Evolutionary conservation across 2,329 filamentous ascomycete genomes (phyloP).

Genomic region (Colletotrichum coccodes): DNA sequence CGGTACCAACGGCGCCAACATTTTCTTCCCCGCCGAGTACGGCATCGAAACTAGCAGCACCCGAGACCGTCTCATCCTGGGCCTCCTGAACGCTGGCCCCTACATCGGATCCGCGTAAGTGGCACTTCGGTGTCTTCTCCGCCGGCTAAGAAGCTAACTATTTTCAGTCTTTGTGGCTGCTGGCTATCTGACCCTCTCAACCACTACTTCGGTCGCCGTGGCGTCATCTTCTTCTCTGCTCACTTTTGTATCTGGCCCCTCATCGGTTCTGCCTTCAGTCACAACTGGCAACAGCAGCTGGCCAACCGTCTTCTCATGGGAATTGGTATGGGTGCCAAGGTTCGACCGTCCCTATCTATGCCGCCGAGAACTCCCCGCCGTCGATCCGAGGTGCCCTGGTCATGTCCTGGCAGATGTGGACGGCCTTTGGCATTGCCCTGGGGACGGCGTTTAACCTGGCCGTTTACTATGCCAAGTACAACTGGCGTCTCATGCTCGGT

Average conservation of each 20-base stretch:
- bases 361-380: slow-evolving; percentile 77
- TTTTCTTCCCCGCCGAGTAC: slow-evolving; percentile 65
- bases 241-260: slow-evolving; percentile 68
- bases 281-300: slow-evolving; percentile 75
- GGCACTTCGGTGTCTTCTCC: not conserved
- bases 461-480: slow-evolving; percentile 37
- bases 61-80: slow-evolving; percentile 61
- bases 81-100: slow-evolving; percentile 70
- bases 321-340: slow-evolving; percentile 75
- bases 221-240: slow-evolving; percentile 74
- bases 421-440: slow-evolving; percentile 56
- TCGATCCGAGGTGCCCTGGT: slow-evolving; percentile 78
- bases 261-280: slow-evolving; percentile 71
- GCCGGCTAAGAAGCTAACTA: slow-evolving; percentile 19
- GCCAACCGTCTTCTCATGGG: slow-evolving; percentile 75
- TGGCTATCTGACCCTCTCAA: slow-evolving; percentile 76
- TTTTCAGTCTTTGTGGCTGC: slow-evolving; percentile 59
- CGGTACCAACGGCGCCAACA: slow-evolving; percentile 70
- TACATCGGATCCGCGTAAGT: slow-evolving; percentile 56
- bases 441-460: slow-evolving; percentile 70
- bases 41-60: slow-evolving; percentile 46
- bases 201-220: slow-evolving; percentile 71
- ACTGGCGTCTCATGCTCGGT: slow-evolving; percentile 50
- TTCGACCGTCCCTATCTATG: slow-evolving; percentile 76
- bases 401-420: slow-evolving; percentile 84